phyloP scores from a whole-genome alignment of 352 stramenopile genomes.

The Pythium plurisporium region DNA sequence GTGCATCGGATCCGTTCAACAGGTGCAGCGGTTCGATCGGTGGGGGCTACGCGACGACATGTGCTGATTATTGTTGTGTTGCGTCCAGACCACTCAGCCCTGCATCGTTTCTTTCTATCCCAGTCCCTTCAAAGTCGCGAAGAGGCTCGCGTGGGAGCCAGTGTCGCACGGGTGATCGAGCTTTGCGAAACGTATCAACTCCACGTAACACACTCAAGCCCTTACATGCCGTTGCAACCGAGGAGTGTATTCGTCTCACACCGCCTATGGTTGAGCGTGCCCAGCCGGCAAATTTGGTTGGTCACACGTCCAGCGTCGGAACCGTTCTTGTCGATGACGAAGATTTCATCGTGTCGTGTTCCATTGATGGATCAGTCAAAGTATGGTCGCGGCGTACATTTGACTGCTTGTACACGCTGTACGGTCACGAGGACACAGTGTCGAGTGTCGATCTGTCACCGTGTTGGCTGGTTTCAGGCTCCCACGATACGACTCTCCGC shows the following conservation, averaged over 20 bases:
- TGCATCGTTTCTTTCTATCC: not conserved
- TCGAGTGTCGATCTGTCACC: constrained; percentile 46
- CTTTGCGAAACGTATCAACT: too few relatives aligned
- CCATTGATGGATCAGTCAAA: constrained; percentile 65
- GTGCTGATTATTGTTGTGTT: not conserved
- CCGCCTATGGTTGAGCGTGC: constrained; percentile 13
- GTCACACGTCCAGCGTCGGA: constrained; percentile 59
- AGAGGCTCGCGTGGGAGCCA: constrained; percentile 4
- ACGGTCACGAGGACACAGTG: constrained; percentile 59
- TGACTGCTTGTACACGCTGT: constrained; percentile 56
- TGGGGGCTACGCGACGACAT: too few relatives aligned
- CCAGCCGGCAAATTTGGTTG: constrained; percentile 43
- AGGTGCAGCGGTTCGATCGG: not conserved
- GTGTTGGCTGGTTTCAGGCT: constrained; percentile 63
- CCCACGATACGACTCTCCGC: constrained; percentile 56
- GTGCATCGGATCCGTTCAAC: not conserved
- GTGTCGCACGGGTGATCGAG: not conserved
- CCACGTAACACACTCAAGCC: not conserved
- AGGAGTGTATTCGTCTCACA: not conserved
- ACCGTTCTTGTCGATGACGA: constrained; percentile 46
- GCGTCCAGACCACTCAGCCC: not conserved
- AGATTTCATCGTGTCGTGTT: constrained; percentile 58
- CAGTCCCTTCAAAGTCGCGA: constrained; percentile 3
- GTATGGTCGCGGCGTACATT: constrained; percentile 56
- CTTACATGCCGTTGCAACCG: not conserved